Evolutionary conservation across 345 rosid species (phyloP).

Genomic region (Limnanthes douglasii): DNA sequence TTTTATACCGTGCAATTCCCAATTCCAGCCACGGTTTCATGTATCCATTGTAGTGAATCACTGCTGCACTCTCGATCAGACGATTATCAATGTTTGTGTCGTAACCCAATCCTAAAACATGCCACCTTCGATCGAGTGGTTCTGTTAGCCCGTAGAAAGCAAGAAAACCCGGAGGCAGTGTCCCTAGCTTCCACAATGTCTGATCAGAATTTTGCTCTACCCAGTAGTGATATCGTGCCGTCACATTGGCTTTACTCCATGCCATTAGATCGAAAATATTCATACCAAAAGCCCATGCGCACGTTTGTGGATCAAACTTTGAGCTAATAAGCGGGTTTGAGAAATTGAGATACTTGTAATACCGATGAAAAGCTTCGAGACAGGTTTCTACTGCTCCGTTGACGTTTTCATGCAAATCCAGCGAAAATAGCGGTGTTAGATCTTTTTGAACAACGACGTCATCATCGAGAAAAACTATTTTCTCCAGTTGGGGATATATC

Average conservation of each 20-base stretch:
- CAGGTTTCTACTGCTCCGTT: slow-evolving; percentile 99
- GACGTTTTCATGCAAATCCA: slow-evolving; percentile 91
- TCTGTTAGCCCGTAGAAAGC: slow-evolving; percentile 90
- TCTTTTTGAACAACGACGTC: slow-evolving; percentile 96
- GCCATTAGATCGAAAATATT: slow-evolving; percentile 75
- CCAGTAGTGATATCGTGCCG: slow-evolving; percentile 77
- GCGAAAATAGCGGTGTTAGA: slow-evolving; percentile 73
- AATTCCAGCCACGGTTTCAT: slow-evolving; percentile 97
- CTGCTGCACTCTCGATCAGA: slow-evolving; percentile 89
- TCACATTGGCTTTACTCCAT: slow-evolving; percentile 92
- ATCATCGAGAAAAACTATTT: slow-evolving; percentile 83
- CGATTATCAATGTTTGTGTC: slow-evolving; percentile 78
- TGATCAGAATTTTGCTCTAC: slow-evolving; percentile 57
- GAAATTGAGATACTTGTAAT: slow-evolving; percentile 88
- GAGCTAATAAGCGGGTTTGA: slow-evolving; percentile 86
- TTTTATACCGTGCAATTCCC: slow-evolving; percentile 73
- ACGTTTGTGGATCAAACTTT: slow-evolving; percentile 93
- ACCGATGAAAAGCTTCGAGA: slow-evolving; percentile 92
- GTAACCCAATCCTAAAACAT: slow-evolving; percentile 88
- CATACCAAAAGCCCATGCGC: slow-evolving; percentile 99
- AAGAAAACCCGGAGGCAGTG: slow-evolving; percentile 85
- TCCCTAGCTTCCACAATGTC: slow-evolving; percentile 88
- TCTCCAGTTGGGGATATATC: slow-evolving; percentile 84
- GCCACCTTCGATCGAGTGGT: slow-evolving; percentile 99
- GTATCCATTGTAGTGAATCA: slow-evolving; percentile 82